phyloP scores from a whole-genome alignment of 1,284 basidiomycete species.

The Tranzscheliella williamsii region DNA sequence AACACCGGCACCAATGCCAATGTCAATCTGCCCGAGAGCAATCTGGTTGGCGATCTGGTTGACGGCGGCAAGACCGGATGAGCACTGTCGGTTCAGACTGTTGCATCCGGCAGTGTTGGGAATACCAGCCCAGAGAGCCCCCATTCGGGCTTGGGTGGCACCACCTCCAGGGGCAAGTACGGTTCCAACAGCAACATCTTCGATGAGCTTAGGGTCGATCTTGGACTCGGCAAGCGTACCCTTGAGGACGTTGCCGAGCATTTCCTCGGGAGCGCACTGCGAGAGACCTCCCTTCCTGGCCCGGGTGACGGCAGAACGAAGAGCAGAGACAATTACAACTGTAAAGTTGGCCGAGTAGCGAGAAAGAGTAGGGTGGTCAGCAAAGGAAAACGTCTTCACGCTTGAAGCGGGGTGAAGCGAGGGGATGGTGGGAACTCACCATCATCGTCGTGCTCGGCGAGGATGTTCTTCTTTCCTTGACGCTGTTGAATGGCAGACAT shows the following conservation, averaged over 20 bases:
- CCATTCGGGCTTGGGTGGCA: slow-evolving; percentile 89
- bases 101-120: slow-evolving; percentile 70
- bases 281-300: slow-evolving; percentile 92
- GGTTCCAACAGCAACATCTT: slow-evolving; percentile 78
- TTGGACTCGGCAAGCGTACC: slow-evolving; percentile 62
- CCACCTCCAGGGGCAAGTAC: slow-evolving; percentile 91
- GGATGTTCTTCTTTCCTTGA: slow-evolving; percentile 52
- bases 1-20: slow-evolving; percentile 92
- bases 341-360: too few species aligned
- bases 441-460: slow-evolving; percentile 59
- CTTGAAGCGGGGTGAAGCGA: background rate
- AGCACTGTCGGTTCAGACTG: slow-evolving; percentile 88
- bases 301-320: slow-evolving; percentile 88
- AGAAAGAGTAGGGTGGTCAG: background rate
- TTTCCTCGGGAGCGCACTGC: slow-evolving; percentile 78
- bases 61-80: slow-evolving; percentile 84
- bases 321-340: slow-evolving; percentile 85
- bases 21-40: slow-evolving; percentile 66
- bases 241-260: slow-evolving; percentile 72
- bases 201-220: slow-evolving; percentile 79
- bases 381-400: background rate
- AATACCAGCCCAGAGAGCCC: slow-evolving; percentile 86
- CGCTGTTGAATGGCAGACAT: slow-evolving; percentile 35
- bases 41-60: slow-evolving; percentile 92
- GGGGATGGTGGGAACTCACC: slow-evolving; percentile 34